These are phyloP conservation scores for Arachis stenosperma DNA, from an alignment of 306 rosid genomes.

Conservation along the genomic window DNA sequence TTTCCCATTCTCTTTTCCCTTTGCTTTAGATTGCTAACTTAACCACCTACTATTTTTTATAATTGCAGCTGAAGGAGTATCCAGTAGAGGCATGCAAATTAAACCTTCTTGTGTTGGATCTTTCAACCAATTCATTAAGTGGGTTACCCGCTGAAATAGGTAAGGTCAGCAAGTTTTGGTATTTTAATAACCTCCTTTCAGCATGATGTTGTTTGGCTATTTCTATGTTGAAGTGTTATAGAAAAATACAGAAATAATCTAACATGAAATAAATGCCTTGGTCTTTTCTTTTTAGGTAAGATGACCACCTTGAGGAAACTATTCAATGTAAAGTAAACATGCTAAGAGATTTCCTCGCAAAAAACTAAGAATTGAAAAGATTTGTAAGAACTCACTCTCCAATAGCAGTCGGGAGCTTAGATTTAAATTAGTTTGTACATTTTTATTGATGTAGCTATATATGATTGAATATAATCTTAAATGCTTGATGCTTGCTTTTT, in stretches of 20 bases:
- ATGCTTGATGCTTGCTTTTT: too few species aligned
- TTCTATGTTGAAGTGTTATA: conserved; percentile 1
- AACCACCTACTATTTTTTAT: conserved; percentile 37
- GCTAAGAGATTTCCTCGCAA: too few species aligned
- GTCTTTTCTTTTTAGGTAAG: conserved; percentile 60
- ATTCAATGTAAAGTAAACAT: too few species aligned
- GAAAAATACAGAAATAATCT: conserved; percentile 16
- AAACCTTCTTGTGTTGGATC: conserved; percentile 73
- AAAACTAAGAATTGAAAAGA: too few species aligned
- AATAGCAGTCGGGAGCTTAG: background rate
- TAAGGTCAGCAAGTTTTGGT: conserved; percentile 50
- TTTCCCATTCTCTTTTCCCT: conserved; percentile 31
- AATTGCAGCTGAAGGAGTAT: conserved; percentile 82
- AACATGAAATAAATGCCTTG: conserved; percentile 27
- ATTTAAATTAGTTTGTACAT: too few species aligned
- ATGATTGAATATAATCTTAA: too few species aligned
- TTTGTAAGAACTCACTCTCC: too few species aligned
- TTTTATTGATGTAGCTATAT: too few species aligned
- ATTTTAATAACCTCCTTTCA: conserved; percentile 17
- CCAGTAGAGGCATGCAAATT: conserved; percentile 93
- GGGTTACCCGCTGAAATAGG: conserved; percentile 93
- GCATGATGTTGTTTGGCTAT: conserved; percentile 19
- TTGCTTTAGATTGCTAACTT: conserved; percentile 21
- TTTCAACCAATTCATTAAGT: conserved; percentile 90
- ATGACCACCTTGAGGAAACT: conserved; percentile 27